Evolutionary conservation across 768 basidiomycete genomes (phyloP).

Genomic region (Amyloporia xantha): DNA sequence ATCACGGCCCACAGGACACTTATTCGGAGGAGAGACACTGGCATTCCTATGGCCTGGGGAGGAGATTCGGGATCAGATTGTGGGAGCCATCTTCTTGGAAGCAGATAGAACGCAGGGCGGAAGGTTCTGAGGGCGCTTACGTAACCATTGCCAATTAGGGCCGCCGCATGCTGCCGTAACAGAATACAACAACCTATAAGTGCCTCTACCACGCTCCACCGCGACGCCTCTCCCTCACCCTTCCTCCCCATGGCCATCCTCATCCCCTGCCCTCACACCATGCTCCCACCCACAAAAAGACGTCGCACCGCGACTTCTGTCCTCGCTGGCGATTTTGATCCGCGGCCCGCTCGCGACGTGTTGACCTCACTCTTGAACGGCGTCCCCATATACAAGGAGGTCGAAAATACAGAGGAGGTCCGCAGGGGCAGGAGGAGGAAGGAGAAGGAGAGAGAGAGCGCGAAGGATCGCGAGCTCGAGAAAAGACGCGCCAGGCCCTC

Average conservation of each 20-base stretch:
- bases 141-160: slow-evolving; percentile 18
- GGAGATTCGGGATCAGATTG: slow-evolving; percentile 12
- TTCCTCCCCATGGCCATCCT: slow-evolving; percentile 14
- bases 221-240: slow-evolving; percentile 16
- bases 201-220: slow-evolving; percentile 22
- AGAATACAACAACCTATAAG: slow-evolving; percentile 25
- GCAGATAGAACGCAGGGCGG: slow-evolving; percentile 12
- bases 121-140: slow-evolving; percentile 16
- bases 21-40: background rate
- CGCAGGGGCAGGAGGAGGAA: slow-evolving; percentile 49
- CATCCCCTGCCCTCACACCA: slow-evolving; percentile 16
- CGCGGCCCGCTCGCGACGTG: slow-evolving; percentile 61
- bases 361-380: slow-evolving; percentile 77
- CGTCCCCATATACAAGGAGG: slow-evolving; percentile 56
- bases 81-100: slow-evolving; percentile 8
- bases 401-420: slow-evolving; percentile 53
- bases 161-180: slow-evolving; percentile 21
- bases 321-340: slow-evolving; percentile 70
- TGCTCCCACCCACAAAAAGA: slow-evolving; percentile 12
- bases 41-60: background rate
- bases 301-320: slow-evolving; percentile 70
- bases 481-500: slow-evolving; percentile 16
- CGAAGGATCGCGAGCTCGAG: slow-evolving; percentile 28
- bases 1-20: background rate
- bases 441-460: slow-evolving; percentile 26